Conservation (phyloP, 1,284 basidiomycete genomes). For the Sporisorium graminicola region DNA sequence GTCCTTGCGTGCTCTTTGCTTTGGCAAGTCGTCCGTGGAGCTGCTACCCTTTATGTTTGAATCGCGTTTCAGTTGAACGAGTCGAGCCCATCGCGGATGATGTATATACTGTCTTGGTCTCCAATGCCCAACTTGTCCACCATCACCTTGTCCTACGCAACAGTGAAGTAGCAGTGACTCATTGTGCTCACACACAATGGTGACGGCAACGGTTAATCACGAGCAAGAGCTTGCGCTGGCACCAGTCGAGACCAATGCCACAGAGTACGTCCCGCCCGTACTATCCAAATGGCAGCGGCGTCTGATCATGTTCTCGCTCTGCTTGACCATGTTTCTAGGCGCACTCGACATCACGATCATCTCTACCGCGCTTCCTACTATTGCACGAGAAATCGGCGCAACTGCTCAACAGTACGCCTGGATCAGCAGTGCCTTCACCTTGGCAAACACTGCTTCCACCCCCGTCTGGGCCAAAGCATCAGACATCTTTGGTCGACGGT, state of each 20-base stretch:
- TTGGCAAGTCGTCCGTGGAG: too few species aligned
- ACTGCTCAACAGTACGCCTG: slow-evolving; percentile 10
- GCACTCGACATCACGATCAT: slow-evolving; percentile 14
- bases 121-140: too few species aligned
- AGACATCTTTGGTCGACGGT: slow-evolving; percentile 10
- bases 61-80: too few species aligned
- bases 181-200: too few species aligned
- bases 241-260: slow-evolving; percentile 5
- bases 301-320: slow-evolving; percentile 11
- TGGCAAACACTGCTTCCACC: slow-evolving; percentile 7
- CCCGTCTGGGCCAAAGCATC: slow-evolving; percentile 15
- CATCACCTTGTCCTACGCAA: too few species aligned
- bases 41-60: too few species aligned
- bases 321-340: slow-evolving; percentile 9
- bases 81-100: too few species aligned
- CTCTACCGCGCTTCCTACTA: slow-evolving; percentile 7
- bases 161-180: too few species aligned
- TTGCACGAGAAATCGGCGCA: slow-evolving; percentile 4
- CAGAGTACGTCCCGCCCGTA: slow-evolving; percentile 1
- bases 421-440: slow-evolving; percentile 12
- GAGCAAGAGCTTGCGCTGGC: neutral
- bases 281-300: slow-evolving; percentile 2
- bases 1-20: too few species aligned
- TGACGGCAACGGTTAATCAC: neutral
- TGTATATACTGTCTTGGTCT: too few species aligned